A percentile compares a stretch with the other conserved stretches of the same genome.
phyloP scores from a whole-genome alignment of 1,284 basidiomycete genomes.

The Ceratorhiza oryzae-sativae region DNA sequence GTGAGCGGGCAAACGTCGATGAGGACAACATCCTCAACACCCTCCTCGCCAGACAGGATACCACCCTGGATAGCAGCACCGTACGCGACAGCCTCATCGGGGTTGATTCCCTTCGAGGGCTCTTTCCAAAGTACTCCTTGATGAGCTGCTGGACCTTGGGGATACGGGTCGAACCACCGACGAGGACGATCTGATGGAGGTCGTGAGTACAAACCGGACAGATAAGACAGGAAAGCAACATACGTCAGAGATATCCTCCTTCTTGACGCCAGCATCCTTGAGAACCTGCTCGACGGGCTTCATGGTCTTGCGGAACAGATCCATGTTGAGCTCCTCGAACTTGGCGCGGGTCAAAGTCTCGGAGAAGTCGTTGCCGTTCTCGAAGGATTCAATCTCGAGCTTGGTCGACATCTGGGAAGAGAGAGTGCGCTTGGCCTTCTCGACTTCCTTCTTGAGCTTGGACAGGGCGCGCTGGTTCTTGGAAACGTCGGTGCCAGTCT shows the following conservation, averaged over 20 bases:
- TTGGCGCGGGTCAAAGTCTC: slow-evolving; percentile 97
- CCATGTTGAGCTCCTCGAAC: slow-evolving; percentile 99
- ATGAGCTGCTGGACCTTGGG: slow-evolving; percentile 98
- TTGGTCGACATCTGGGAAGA: slow-evolving; percentile 77
- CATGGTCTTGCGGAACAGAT: slow-evolving; percentile 99
- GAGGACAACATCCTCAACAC: slow-evolving; percentile 84
- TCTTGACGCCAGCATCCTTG: slow-evolving; percentile 97
- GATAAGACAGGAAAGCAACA: slow-evolving; percentile 44
- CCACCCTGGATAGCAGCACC: slow-evolving; percentile 98
- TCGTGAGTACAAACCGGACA: neutral
- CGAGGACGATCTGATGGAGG: slow-evolving; percentile 71
- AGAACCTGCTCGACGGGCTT: slow-evolving; percentile 99
- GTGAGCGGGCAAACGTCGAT: slow-evolving; percentile 96
- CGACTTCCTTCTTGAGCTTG: slow-evolving; percentile 97
- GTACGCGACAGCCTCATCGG: slow-evolving; percentile 94
- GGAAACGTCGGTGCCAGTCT: slow-evolving; percentile 88
- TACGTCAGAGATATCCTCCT: slow-evolving; percentile 94
- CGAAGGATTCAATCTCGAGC: slow-evolving; percentile 85
- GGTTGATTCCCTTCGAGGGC: slow-evolving; percentile 92
- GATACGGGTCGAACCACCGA: slow-evolving; percentile 98
- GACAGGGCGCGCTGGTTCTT: slow-evolving; percentile 90
- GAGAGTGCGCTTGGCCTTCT: slow-evolving; percentile 98
- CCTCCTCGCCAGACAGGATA: slow-evolving; percentile 89
- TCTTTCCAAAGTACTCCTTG: slow-evolving; percentile 96
- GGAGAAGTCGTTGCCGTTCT: slow-evolving; percentile 94